These are phyloP conservation scores for Papiliotrema flavescens DNA, from an alignment of 1,284 basidiomycete genomes.

Conservation along the genomic window DNA sequence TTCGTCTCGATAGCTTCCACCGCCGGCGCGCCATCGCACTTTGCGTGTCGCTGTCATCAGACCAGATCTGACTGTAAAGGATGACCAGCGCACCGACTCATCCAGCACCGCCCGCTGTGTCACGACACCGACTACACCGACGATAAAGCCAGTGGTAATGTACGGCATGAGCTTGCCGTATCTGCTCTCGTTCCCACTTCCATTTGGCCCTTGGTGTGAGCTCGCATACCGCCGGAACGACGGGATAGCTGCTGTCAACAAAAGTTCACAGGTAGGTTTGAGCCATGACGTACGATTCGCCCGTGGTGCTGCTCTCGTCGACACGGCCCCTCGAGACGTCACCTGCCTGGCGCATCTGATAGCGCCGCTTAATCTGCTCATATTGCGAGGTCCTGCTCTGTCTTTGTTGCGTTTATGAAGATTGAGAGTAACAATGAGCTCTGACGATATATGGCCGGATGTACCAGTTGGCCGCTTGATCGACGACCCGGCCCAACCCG, in stretches of 20 bases:
- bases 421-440: too few species aligned
- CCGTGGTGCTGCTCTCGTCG: neutral
- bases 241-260: neutral
- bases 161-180: too few species aligned
- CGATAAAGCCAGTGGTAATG: neutral
- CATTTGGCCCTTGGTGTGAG: too few species aligned
- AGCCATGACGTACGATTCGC: neutral
- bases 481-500: neutral
- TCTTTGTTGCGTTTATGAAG: too few species aligned
- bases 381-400: neutral
- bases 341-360: neutral
- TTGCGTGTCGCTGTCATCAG: slow-evolving; percentile 1
- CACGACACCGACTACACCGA: neutral
- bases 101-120: neutral
- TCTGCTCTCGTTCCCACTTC: too few species aligned
- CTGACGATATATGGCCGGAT: too few species aligned
- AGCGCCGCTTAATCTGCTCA: neutral
- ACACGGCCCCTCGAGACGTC: neutral
- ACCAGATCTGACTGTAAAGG: neutral
- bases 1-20: slow-evolving; percentile 26
- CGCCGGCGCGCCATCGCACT: slow-evolving; percentile 36
- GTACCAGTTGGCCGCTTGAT: too few species aligned
- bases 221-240: neutral
- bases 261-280: neutral
- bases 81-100: neutral